A percentile compares a stretch with the other conserved stretches of the same genome.
phyloP scores from a whole-genome alignment of 306 rosid species.

The Rosa persica region DNA sequence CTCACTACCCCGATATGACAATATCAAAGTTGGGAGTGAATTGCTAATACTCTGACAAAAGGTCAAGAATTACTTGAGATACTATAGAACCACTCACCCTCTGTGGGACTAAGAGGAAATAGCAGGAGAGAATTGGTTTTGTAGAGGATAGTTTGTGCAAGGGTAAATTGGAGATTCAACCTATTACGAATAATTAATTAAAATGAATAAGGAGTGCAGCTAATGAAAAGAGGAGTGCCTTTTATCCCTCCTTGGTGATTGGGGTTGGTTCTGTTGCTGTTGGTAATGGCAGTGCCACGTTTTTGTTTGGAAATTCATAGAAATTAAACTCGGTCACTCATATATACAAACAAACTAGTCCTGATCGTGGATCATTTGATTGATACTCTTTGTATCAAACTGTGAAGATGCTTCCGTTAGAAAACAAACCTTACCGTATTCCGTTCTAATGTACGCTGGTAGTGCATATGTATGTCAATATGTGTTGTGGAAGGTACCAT shows the following conservation, averaged over 20 bases:
- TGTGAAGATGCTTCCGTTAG: background rate
- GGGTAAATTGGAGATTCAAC: background rate
- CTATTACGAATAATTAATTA: background rate
- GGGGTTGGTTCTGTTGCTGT: background rate
- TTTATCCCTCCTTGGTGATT: background rate
- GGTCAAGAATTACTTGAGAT: background rate
- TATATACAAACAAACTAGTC: background rate
- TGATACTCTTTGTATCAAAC: background rate
- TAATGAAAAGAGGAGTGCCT: background rate
- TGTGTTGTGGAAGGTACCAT: background rate
- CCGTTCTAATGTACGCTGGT: background rate
- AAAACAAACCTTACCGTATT: background rate
- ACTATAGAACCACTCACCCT: background rate
- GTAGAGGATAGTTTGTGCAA: background rate
- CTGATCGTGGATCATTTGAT: background rate
- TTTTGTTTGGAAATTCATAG: background rate
- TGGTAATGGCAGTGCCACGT: constrained; percentile 2
- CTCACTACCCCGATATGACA: background rate
- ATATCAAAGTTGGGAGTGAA: background rate
- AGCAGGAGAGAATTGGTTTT: background rate
- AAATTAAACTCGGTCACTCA: background rate
- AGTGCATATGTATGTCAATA: background rate
- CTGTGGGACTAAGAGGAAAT: background rate
- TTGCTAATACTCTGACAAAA: background rate
- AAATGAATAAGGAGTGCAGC: background rate